Base-by-base conservation (phyloP, 495 filamentous ascomycete genomes). In the Penicillium salamii region DNA sequence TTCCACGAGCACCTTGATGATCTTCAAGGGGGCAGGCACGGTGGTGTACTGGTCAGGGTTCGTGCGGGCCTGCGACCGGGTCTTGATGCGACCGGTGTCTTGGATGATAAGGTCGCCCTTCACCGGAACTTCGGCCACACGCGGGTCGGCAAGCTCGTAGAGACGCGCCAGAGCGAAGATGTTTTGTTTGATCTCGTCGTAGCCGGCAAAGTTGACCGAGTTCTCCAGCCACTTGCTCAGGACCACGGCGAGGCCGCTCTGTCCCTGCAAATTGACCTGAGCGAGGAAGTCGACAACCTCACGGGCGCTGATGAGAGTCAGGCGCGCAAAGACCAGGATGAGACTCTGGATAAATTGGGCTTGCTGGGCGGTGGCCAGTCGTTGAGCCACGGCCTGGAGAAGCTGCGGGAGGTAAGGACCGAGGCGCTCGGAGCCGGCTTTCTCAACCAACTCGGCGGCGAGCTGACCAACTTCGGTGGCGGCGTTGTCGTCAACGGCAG, bases 401-500 rank as follows among this genome's bases (percentile, higher is more conserved):
- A 98, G 83, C 66, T 95, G 89, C 13, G 85, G 82, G 7, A 98
- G 78, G 58, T 88, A 96, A 7, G 91, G 91, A 3, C 93, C 93
- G 15, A 98, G 82, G 37, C 87, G 79, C 55, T 96, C 91, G 19
- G 86, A 82, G 24, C 91, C 90, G 31, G 92, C 93, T 63, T 88
- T 91, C 68, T 97, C 95, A 6, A 98, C 95, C 50, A 97, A 72
- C 62, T 96, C 93, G 0, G 91, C 93, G 1, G 93, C 93, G 41
- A 98, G 79, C 21, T 91, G 89, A 49, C 93, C 93, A 20, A 98
- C 91, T 70, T 97, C 95, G 6, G 89, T 87, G n/a, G 95, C 93
- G 7, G 90, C 88, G 45, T 88, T 88, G 55, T 97, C 93, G 42
- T 91, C 87, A 23, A 97, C 84, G 2, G 78, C 67, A 0, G 89